phyloP scores from a whole-genome alignment of 2,329 filamentous ascomycete species.

The Fonsecaea pedrosoi region DNA sequence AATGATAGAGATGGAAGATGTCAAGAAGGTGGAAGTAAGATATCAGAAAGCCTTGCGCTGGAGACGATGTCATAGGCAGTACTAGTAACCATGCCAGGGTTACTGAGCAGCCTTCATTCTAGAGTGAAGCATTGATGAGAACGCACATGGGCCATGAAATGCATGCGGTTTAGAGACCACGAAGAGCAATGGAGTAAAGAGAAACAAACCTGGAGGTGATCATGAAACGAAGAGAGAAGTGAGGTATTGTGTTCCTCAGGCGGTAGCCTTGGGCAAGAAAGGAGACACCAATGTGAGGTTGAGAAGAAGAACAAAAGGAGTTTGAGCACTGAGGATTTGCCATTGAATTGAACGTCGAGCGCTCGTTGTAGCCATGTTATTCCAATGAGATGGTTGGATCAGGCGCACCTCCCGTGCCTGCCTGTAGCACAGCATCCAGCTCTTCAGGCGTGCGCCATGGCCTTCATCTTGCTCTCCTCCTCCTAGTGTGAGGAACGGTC shows the following conservation, averaged over 20 bases:
- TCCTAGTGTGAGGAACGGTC: background rate
- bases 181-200: background rate
- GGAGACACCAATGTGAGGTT: background rate
- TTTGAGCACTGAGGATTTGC: background rate
- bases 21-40: background rate
- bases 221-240: background rate
- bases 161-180: background rate
- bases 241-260: background rate
- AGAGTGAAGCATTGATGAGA: background rate
- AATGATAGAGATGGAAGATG: background rate
- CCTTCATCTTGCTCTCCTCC: background rate
- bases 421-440: background rate
- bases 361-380: background rate
- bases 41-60: background rate
- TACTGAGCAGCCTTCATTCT: background rate
- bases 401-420: background rate
- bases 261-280: constrained; percentile 11
- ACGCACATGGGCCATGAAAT: background rate
- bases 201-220: background rate
- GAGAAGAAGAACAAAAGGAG: background rate
- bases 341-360: background rate
- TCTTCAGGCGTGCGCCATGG: background rate
- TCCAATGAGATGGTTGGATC: background rate
- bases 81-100: background rate
- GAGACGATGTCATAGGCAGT: background rate